phyloP scores from a whole-genome alignment of 2,329 filamentous ascomycete genomes.

The Dactylellina parvicollis region DNA sequence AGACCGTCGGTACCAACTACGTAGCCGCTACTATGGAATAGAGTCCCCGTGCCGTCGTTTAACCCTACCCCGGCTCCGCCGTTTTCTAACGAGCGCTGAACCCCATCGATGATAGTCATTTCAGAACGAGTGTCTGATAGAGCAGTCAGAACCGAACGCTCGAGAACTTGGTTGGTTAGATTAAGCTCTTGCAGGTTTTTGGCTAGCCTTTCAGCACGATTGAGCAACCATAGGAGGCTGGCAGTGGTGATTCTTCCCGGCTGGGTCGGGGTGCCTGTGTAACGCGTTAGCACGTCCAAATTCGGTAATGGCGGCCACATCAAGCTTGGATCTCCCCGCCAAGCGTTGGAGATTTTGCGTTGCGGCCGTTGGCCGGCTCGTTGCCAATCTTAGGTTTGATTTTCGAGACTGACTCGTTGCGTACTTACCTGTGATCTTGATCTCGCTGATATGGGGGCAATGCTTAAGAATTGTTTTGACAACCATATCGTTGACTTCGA shows the following conservation, averaged over 20 bases:
- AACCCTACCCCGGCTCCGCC: constrained; percentile 9
- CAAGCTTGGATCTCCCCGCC: constrained; percentile 13
- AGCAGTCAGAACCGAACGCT: constrained; percentile 9
- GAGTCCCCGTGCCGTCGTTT: constrained; percentile 14
- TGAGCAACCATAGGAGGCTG: constrained; percentile 26
- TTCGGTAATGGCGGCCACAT: background rate
- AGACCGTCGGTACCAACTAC: constrained; percentile 19
- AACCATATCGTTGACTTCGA: constrained; percentile 10
- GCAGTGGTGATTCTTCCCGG: constrained; percentile 20
- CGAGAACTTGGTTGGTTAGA: constrained; percentile 25
- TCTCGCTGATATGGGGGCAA: constrained; percentile 20
- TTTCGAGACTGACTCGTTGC: too few relatives aligned
- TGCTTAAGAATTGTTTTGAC: constrained; percentile 13
- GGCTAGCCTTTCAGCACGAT: background rate
- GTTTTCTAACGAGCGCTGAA: constrained; percentile 11
- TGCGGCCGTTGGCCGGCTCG: too few relatives aligned
- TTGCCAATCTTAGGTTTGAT: too few relatives aligned
- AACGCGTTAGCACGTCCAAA: constrained; percentile 22
- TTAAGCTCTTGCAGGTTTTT: constrained; percentile 15
- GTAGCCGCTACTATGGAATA: constrained; percentile 34
- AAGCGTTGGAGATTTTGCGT: constrained; percentile 18
- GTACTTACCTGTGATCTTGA: constrained; percentile 33
- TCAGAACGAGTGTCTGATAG: constrained; percentile 20
- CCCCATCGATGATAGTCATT: constrained; percentile 33
- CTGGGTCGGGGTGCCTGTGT: constrained; percentile 33